A percentile compares a stretch with the other conserved stretches of the same genome.
phyloP scores from a whole-genome alignment of 2,329 filamentous ascomycete genomes.

The Ophiostoma tasmaniense region DNA sequence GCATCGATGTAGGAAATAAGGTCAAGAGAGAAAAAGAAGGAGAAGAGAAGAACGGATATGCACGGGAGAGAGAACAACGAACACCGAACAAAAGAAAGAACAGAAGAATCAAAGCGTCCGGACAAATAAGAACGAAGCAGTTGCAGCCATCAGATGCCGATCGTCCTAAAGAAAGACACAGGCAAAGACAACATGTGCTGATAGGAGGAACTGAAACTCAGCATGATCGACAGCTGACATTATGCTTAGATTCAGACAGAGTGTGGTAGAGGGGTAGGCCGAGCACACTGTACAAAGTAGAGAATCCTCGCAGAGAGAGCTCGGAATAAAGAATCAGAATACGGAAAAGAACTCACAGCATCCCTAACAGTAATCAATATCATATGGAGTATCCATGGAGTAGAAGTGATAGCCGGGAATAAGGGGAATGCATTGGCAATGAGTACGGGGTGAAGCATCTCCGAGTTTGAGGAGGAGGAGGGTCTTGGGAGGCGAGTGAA shows the following conservation, averaged over 20 bases:
- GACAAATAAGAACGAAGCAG: neutral
- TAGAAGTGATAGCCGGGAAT: neutral
- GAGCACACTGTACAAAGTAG: neutral
- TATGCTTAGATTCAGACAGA: neutral
- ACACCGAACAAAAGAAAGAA: neutral
- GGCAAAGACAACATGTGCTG: neutral
- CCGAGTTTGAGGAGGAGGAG: neutral
- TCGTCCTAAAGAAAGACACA: neutral
- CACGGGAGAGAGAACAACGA: neutral
- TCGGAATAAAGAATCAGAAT: neutral
- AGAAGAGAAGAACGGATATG: neutral
- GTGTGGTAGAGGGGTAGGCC: neutral
- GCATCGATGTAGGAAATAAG: neutral
- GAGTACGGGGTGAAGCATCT: neutral
- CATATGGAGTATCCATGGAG: neutral
- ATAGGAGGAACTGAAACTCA: neutral
- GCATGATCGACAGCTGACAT: neutral
- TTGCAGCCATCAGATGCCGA: neutral
- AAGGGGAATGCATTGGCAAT: neutral
- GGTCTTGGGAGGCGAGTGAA: neutral
- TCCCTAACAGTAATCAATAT: neutral
- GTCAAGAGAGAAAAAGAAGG: neutral
- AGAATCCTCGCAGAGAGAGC: neutral
- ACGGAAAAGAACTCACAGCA: neutral
- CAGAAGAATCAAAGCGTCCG: neutral